Conservation (phyloP, 164 flowering plant species). For the Macadamia tetraphylla region DNA sequence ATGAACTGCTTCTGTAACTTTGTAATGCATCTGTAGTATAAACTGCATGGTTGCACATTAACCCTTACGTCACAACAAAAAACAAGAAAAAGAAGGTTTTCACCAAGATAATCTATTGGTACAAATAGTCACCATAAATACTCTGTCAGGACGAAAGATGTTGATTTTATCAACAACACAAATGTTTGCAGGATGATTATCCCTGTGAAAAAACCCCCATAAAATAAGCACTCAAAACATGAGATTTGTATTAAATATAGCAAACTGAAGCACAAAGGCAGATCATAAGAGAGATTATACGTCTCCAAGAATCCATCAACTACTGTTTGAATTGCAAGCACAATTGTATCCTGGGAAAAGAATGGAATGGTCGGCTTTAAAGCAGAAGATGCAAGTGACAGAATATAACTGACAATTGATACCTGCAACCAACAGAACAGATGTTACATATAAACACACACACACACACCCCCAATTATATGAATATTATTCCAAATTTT, state of each 20-base stretch:
- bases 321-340: constrained; percentile 60
- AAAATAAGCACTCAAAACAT: constrained; percentile 6
- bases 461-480: too few relatives aligned
- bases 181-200: constrained; percentile 26
- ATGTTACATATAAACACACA: not conserved
- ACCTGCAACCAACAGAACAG: constrained; percentile 43
- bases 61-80: not conserved
- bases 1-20: constrained; percentile 66
- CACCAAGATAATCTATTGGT: not conserved
- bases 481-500: too few relatives aligned
- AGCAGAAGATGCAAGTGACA: constrained; percentile 60
- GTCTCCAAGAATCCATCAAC: constrained; percentile 91
- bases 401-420: constrained; percentile 66
- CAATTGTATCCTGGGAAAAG: constrained; percentile 54
- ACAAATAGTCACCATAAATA: constrained; percentile 59
- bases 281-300: constrained; percentile 27
- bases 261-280: not conserved
- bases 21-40: constrained; percentile 77
- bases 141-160: constrained; percentile 91
- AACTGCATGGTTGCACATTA: constrained; percentile 44
- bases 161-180: constrained; percentile 72
- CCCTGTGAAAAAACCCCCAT: constrained; percentile 36
- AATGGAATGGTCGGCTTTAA: constrained; percentile 59
- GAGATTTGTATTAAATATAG: not conserved
- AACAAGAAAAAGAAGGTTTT: not conserved